Conservation (phyloP, 2,329 filamentous ascomycete species). For the Paracamarosporium sp. region DNA sequence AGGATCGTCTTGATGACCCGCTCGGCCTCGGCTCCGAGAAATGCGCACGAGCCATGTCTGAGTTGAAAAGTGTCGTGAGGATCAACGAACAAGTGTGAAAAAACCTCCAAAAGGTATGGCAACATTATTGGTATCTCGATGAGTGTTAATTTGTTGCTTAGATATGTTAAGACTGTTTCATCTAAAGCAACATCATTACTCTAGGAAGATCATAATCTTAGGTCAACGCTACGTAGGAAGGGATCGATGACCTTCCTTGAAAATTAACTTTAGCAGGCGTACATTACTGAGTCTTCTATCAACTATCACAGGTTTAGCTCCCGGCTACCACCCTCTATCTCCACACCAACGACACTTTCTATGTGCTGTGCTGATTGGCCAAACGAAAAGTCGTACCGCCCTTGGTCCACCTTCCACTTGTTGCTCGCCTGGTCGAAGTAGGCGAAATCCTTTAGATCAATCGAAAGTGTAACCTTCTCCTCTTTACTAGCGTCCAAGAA, state of each 20-base stretch:
- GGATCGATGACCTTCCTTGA: too few species aligned
- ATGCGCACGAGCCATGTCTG: not conserved
- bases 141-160: too few species aligned
- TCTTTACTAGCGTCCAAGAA: slow-evolving; percentile 64
- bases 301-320: slow-evolving; percentile 24
- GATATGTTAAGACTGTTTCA: too few species aligned
- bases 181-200: too few species aligned
- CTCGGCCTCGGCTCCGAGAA: not conserved
- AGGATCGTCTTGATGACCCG: not conserved
- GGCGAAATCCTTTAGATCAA: slow-evolving; percentile 35
- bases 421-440: slow-evolving; percentile 37
- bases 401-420: slow-evolving; percentile 38
- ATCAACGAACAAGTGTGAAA: not conserved
- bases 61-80: not conserved
- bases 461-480: slow-evolving; percentile 60
- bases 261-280: too few species aligned
- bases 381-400: slow-evolving; percentile 41
- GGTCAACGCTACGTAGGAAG: too few species aligned
- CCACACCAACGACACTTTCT: slow-evolving; percentile 29
- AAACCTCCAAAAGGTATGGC: too few species aligned
- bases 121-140: too few species aligned
- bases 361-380: slow-evolving; percentile 36
- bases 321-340: slow-evolving; percentile 24
- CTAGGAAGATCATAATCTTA: too few species aligned
- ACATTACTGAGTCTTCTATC: not conserved